Base-by-base conservation (phyloP, 2,329 filamentous ascomycete species). In the Fusarium austroafricanum region DNA sequence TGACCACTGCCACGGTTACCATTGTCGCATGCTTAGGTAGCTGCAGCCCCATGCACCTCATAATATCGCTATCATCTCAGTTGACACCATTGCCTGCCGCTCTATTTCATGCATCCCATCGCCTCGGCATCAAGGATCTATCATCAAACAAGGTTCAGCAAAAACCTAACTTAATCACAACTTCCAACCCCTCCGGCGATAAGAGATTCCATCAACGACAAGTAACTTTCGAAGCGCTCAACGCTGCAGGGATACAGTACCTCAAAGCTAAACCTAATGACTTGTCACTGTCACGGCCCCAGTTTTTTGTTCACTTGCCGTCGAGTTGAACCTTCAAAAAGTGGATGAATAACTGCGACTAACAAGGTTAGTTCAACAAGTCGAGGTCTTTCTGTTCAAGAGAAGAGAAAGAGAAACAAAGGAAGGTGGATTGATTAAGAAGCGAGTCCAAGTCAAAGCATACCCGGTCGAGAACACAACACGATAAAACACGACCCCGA, bases 161-260 rank as follows among this genome's bases (percentile, higher is more conserved):
- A 17, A 66, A 65, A 55, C 58, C 28, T 29, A 64, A 49, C 51
- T 38, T 38, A 43, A 62, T 23, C 37, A n/a, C 26, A 54, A 49
- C 43, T 23, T 59, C 20, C 18, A 49, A 28, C 53, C 40, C 44
- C 55, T 38, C 39, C 44, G 28, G 28, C 38, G 54, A 64, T 60
- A 63, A 55, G 44, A 35, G 45, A 45, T 53, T 42, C 45, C 37
- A 46, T 46, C 35, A 31, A 15, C 23, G 31, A 14, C 47, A 56
- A 21, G 59, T 57, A 57, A 18, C 52, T 61, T 33, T 39, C 15
- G 31, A 58, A 61, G 40, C 46, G 37, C 50, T 61, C 45, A 57
- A 56, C 31, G 29, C 55, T 69, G 47, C 65, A 66, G 67, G 65
- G 65, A 44, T 68, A n/a, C n/a, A n/a, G n/a, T n/a, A 68, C 50